A percentile compares a stretch with the other conserved stretches of the same genome.
phyloP scores from a whole-genome alignment of 306 rosid species.

The Quercus alba region DNA sequence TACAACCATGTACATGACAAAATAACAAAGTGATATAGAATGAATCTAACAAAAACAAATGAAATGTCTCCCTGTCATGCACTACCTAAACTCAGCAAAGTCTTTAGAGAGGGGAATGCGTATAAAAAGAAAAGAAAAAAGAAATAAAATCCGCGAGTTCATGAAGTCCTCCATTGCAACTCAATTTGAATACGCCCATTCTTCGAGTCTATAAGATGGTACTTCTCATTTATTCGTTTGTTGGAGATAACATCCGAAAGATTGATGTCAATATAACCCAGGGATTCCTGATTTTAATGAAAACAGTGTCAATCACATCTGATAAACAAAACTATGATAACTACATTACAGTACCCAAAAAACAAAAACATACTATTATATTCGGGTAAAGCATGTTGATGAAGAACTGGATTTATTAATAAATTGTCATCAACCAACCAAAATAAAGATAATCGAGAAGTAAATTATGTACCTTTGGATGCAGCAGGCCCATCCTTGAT shows the following conservation, averaged over 20 bases:
- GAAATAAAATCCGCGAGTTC: background rate
- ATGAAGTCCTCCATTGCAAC: constrained; percentile 78
- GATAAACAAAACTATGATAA: background rate
- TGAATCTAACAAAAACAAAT: background rate
- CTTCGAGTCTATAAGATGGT: constrained; percentile 88
- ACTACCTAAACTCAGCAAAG: background rate
- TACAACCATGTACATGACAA: constrained; percentile 3
- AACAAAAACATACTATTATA: too few species aligned
- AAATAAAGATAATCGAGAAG: background rate
- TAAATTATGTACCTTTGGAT: constrained; percentile 53
- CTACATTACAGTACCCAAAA: background rate
- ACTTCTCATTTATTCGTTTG: constrained; percentile 75
- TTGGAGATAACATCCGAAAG: constrained; percentile 71
- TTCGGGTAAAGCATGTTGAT: too few species aligned
- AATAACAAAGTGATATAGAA: background rate
- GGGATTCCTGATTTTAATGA: constrained; percentile 49
- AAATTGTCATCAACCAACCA: background rate
- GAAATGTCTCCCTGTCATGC: background rate
- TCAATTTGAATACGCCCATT: constrained; percentile 84
- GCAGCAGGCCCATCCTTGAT: constrained; percentile 64
- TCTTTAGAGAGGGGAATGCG: background rate
- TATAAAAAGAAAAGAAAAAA: background rate
- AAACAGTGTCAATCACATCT: constrained; percentile 5
- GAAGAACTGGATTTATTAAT: background rate
- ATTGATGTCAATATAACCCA: constrained; percentile 69